These are phyloP conservation scores for Psilocybe azurescens DNA, from an alignment of 768 basidiomycete genomes.

Conservation along the genomic window DNA sequence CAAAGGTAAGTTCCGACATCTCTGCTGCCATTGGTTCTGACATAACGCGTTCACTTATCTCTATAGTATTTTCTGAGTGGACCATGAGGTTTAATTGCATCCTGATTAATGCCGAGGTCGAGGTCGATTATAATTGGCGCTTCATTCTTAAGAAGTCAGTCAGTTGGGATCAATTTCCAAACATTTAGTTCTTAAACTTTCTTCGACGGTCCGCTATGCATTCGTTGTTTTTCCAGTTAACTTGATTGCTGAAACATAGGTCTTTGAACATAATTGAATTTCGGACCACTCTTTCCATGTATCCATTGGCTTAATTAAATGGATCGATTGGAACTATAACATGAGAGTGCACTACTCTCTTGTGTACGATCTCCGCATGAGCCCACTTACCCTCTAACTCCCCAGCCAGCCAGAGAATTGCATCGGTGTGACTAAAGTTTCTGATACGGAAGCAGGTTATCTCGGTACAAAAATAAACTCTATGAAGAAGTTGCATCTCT, in stretches of 20 bases:
- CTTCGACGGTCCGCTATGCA: background rate
- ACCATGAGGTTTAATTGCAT: constrained; percentile 1
- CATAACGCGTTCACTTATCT: background rate
- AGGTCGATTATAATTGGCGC: no score
- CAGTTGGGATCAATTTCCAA: no score
- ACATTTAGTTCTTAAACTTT: background rate
- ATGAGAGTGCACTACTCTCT: background rate
- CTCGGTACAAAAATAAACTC: background rate
- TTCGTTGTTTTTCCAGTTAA: background rate
- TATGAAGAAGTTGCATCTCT: background rate
- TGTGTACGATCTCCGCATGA: background rate
- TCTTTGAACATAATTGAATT: background rate
- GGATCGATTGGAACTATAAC: background rate
- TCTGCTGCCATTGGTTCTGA: background rate
- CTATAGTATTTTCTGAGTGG: constrained; percentile 10
- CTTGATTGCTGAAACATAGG: background rate
- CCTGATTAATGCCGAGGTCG: no score
- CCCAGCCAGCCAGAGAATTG: background rate
- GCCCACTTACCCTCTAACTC: background rate
- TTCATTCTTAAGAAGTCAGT: no score
- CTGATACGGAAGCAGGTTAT: background rate
- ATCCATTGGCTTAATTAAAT: background rate
- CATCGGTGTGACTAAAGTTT: background rate
- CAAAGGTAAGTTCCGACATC: constrained; percentile 7
- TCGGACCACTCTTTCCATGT: background rate